Base-by-base conservation (phyloP, 495 filamentous ascomycete species). In the Margaritispora aquatica region DNA sequence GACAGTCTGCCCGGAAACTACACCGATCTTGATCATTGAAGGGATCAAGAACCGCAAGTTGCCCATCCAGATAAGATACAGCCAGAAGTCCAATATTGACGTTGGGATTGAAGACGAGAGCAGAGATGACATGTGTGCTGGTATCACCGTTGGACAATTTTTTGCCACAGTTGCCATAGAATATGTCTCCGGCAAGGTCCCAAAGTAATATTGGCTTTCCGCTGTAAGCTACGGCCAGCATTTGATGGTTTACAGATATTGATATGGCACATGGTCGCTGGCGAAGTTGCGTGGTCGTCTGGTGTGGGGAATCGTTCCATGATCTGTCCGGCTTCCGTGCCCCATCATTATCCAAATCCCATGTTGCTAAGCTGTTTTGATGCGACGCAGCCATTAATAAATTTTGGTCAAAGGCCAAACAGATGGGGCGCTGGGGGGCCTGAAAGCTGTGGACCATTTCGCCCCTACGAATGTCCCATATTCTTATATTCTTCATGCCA, bases 101-200 rank as follows among this genome's bases (percentile, higher is more conserved):
- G 19, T 44, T 54, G 26, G 57, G 57, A 24, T 60, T 60, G 38
- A 60, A 60, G 15, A 36, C 24, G n/a, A 41, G n/a, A 2, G n/a
- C 27, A 34, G 15, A 5, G 5, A 15, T 15, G 19, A 15, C 52
- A 0, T 31, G 2, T 27, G 21, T 19, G 29, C 15, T 34, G 11
- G 23, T 19, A 22, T 24, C 17, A 20, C n/a, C 27, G 5, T 22
- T 1, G 10, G 21, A 23, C n/a, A n/a, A n/a, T n/a, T n/a, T n/a
- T 11, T 21, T 50, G 17, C 20, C 0, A 22, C 19, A 26, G 22
- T 36, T 17, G 7, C 26, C 46, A 21, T 51, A 36, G 20, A 50
- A 51, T 4, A 17, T 27, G 10, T 22, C 8, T 26, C 10, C 23
- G 2, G 13, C 0, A 15, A 58, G 10, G 24, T 58, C 21, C 11